Conservation (phyloP, 192 early-diverging fungal species). For the Pilobolus umbonatus region DNA sequence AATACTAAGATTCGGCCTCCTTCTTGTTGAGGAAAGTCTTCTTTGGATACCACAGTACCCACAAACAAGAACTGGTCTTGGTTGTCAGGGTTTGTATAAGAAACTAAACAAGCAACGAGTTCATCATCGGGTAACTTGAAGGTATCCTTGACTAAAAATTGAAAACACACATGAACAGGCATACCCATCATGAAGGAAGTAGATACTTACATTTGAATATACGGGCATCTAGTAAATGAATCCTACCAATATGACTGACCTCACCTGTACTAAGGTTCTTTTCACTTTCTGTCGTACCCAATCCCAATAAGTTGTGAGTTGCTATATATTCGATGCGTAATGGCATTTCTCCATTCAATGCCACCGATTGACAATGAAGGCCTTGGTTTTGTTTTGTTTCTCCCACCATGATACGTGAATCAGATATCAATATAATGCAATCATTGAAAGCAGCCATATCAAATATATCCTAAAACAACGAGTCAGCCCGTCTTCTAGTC, state of each 20-base stretch:
- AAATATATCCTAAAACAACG: slow-evolving; percentile 6
- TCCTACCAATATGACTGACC: slow-evolving; percentile 40
- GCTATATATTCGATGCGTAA: slow-evolving; percentile 66
- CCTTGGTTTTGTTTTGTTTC: slow-evolving; percentile 77
- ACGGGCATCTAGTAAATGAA: slow-evolving; percentile 68
- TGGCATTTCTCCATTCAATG: slow-evolving; percentile 59
- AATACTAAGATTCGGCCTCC: slow-evolving; percentile 72
- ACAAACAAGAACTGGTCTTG: slow-evolving; percentile 57
- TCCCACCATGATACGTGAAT: slow-evolving; percentile 61
- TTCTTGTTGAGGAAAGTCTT: slow-evolving; percentile 52
- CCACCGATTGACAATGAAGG: slow-evolving; percentile 70
- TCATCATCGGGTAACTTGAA: slow-evolving; percentile 40
- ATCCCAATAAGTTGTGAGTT: slow-evolving; percentile 49
- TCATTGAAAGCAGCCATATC: slow-evolving; percentile 41
- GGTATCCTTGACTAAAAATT: slow-evolving; percentile 34
- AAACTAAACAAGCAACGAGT: slow-evolving; percentile 38
- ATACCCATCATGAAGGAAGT: background rate
- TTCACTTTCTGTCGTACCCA: slow-evolving; percentile 49
- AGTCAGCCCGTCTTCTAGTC: background rate
- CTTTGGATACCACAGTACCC: slow-evolving; percentile 64
- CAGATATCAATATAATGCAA: slow-evolving; percentile 62
- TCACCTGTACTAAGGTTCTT: slow-evolving; percentile 28
- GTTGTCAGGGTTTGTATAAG: slow-evolving; percentile 39
- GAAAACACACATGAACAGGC: background rate
- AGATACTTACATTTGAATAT: slow-evolving; percentile 70